These are phyloP conservation scores for Pelargonium nanum DNA, from an alignment of 345 rosid species.

Conservation along the genomic window DNA sequence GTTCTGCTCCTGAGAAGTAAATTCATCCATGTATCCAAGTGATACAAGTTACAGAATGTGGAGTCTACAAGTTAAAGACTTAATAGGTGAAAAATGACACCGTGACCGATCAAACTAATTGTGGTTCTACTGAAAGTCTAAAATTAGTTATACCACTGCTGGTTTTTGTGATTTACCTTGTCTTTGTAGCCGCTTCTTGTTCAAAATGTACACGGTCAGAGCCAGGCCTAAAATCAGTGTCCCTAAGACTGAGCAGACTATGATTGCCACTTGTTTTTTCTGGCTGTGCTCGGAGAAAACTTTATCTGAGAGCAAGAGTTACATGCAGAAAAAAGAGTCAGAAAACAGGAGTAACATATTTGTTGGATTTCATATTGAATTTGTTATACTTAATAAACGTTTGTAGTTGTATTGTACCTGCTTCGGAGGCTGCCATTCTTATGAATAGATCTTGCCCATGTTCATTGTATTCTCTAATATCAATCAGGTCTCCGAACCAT, in stretches of 20 bases:
- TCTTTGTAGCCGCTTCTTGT: not conserved
- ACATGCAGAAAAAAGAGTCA: not conserved
- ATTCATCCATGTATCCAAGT: no score
- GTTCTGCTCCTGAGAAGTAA: no score
- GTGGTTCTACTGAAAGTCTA: no score
- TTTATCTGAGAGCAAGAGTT: not conserved
- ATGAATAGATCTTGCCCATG: constrained; percentile 16
- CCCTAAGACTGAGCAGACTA: not conserved
- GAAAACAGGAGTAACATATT: not conserved
- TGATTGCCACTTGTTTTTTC: constrained; percentile 2
- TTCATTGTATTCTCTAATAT: constrained; percentile 7
- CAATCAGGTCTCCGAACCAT: constrained; percentile 4
- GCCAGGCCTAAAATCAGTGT: not conserved
- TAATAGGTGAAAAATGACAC: no score
- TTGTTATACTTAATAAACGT: not conserved
- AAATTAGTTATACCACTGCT: not conserved
- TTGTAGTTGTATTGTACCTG: constrained; percentile 1
- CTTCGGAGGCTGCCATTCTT: constrained; percentile 12
- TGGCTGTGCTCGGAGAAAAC: not conserved
- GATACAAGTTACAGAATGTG: no score
- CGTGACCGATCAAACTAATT: no score
- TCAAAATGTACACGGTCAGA: not conserved
- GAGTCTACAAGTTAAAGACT: no score
- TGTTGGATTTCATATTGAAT: not conserved
- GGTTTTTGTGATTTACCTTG: constrained; percentile 6